Base-by-base conservation (phyloP, 306 rosid species). In the Trifolium fragiferum region DNA sequence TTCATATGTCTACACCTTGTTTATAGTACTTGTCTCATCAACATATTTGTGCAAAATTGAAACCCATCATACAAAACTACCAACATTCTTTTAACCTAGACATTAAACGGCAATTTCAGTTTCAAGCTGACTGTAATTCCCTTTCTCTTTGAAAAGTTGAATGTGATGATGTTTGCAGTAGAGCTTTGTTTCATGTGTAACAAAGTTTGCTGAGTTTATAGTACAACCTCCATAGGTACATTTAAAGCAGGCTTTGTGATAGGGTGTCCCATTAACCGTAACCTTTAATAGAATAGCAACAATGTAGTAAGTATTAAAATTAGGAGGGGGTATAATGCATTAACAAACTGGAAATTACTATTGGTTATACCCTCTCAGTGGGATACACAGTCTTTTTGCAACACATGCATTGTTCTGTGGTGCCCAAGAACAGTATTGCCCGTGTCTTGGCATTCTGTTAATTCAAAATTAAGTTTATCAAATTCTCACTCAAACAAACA, bases 91-190 rank as follows among this genome's bases (percentile, higher is more conserved):
- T 32, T 15, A 1, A 19, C 11, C 25, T 18, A 59, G 21, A 66
- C 25, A 47, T 41, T 74, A 79, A 21, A 81, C 13, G 19, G 81
- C 13, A 66, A 37, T 33, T 23, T 85, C 88, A 9, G 47, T 80
- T 73, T 91, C 97, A 0, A 91, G 88, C 79, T 89, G 90, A 67
- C 97, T 89, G 78, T 91, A 91, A 21, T 89, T 89, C 3, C 94
- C 95, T 66, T 86, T 91, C 83, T 91, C 94, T 53, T 81, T 89
- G 82, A 87, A 89, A 23, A 91, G 97, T 66, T 91, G 97, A 80
- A 89, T 83, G 90, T 89, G 92, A 71, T 91, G 95, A 74, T 89
- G 94, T 76, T 91, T 89, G 87, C 97, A 91, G 59, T 91, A 91
- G 35, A 89, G 88, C 81, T 80, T 89, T 66, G 90, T 89, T 70